Evolutionary conservation across 2,329 filamentous ascomycete species (phyloP).

Genomic region (Calonectria hawksworthii): DNA sequence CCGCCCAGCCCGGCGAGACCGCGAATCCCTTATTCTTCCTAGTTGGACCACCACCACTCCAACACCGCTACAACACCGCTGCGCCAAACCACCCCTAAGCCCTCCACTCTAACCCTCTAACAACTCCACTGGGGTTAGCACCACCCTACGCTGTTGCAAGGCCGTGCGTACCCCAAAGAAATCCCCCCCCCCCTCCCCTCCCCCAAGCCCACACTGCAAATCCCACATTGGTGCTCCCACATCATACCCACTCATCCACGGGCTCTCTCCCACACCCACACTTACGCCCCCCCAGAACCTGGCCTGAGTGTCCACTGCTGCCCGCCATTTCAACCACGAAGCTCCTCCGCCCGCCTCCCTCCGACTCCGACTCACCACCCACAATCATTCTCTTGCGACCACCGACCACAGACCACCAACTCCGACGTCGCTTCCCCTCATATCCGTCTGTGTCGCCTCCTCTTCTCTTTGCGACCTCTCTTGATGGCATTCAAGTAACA

Average conservation of each 20-base stretch:
- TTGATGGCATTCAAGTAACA: conserved; percentile 43
- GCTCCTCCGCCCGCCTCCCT: conserved; percentile 41
- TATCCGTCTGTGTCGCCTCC: conserved; percentile 17
- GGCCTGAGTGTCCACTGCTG: conserved; percentile 33
- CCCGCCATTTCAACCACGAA: conserved; percentile 47
- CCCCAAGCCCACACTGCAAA: conserved; percentile 31
- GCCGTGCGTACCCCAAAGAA: conserved; percentile 30
- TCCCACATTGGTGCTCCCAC: conserved; percentile 31
- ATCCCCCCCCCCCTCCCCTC: conserved; percentile 7
- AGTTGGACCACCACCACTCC: conserved; percentile 3
- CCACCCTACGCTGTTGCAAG: conserved; percentile 24
- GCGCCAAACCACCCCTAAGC: conserved; percentile 18
- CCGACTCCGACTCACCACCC: conserved; percentile 41
- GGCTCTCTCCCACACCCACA: conserved; percentile 20
- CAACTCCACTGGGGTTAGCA: conserved; percentile 26
- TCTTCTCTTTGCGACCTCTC: conserved; percentile 21
- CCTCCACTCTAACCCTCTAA: conserved; percentile 21
- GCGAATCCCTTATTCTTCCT: conserved; percentile 12
- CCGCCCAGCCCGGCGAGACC: conserved; percentile 10
- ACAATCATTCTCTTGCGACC: conserved; percentile 41
- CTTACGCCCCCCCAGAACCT: conserved; percentile 32
- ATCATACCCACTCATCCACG: conserved; percentile 14
- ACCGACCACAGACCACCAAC: conserved; percentile 25
- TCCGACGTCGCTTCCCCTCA: conserved; percentile 31
- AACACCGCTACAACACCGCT: conserved; percentile 13